phyloP scores from a whole-genome alignment of 1,139 yeast species.

The Taphrina pruni region DNA sequence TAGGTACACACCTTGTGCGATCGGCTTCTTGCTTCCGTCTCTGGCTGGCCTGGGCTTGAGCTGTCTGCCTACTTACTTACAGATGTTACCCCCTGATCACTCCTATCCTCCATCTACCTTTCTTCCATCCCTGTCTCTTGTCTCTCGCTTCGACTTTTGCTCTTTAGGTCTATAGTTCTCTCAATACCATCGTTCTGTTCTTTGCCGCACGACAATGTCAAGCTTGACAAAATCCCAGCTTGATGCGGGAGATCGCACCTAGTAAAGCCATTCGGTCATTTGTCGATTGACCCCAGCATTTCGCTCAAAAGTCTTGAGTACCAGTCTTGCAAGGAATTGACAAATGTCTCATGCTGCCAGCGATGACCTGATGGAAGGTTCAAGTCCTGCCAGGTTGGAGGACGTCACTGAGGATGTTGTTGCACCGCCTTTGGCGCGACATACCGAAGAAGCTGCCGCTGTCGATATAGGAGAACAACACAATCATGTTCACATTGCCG shows the following conservation, averaged over 20 bases:
- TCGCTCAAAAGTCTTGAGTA: background rate
- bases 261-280: no score
- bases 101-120: background rate
- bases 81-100: background rate
- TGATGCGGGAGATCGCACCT: no score
- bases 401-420: conserved; percentile 12
- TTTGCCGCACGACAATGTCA: no score
- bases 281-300: no score
- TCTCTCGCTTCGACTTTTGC: background rate
- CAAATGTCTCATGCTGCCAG: background rate
- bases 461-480: background rate
- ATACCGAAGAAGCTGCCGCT: background rate
- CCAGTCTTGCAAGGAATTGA: background rate
- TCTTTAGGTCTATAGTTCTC: no score
- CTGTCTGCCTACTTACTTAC: no score
- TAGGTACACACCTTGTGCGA: background rate
- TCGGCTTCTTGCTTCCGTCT: conserved; percentile 11
- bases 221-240: no score
- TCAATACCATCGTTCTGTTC: no score
- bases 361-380: background rate
- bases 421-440: conserved; percentile 1
- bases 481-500: conserved; percentile 11
- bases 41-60: background rate
- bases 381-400: background rate
- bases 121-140: background rate